Evolutionary conservation across 495 filamentous ascomycete genomes (phyloP), one percentile per base, ranked within the genome.

Genomic region (Cairneyella variabilis): DNA sequence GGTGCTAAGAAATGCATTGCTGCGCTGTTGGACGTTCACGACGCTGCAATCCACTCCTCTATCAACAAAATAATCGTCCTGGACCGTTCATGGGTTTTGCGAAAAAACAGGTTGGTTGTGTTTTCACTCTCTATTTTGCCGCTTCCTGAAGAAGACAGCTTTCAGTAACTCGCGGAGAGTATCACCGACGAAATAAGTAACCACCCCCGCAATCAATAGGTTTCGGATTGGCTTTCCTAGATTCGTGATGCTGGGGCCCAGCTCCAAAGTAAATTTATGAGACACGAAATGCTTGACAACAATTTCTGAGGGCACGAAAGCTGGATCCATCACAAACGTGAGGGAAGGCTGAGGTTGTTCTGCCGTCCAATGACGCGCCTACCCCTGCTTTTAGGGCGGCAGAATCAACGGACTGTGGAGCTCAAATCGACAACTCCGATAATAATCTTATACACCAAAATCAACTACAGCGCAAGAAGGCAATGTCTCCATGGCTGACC

Each of bases 401-500:
- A n/a, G n/a, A n/a, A n/a, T n/a, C n/a, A n/a, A n/a, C n/a, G n/a
- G n/a, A n/a, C n/a, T n/a, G n/a, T n/a, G n/a, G n/a, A n/a, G n/a
- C n/a, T n/a, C n/a, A n/a, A n/a, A n/a, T n/a, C n/a, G n/a, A n/a
- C n/a, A n/a, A n/a, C n/a, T n/a, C n/a, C n/a, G n/a, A n/a, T n/a
- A n/a, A n/a, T n/a, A n/a, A n/a, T n/a, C n/a, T n/a, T n/a, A n/a
- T n/a, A n/a, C n/a, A n/a, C n/a, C n/a, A n/a, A n/a, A n/a, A n/a
- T n/a, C n/a, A n/a, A n/a, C n/a, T 23, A 37, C 16, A 25, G 44
- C 44, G 8, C 17, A 20, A 28, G 1, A 22, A 25, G 30, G 58
- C 52, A 25, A 64, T 64, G 61, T 40, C 48, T 51, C 69, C 64
- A 96, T 96, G 90, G 77, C 84, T 62, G 86, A 93, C 48, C 64